Conservation (phyloP, 2,329 filamentous ascomycete species). For the Penicillium verrucosum region DNA sequence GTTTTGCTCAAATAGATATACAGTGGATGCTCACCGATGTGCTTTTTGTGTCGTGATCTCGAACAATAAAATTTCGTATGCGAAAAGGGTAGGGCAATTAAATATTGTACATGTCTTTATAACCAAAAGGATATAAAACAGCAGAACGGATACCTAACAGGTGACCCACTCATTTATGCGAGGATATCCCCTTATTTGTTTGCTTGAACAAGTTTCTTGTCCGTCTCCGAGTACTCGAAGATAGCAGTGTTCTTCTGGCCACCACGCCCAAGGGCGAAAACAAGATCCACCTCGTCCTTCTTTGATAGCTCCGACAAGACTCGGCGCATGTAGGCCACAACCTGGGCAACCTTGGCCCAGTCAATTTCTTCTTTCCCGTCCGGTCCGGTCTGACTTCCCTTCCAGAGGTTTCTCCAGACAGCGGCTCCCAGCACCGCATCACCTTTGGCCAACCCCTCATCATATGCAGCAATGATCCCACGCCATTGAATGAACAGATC, state of each 20-base stretch:
- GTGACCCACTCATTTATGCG: neutral
- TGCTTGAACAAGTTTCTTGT: constrained; percentile 40
- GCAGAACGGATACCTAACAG: neutral
- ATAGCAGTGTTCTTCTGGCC: constrained; percentile 34
- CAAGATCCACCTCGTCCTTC: constrained; percentile 53
- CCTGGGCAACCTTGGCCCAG: constrained; percentile 57
- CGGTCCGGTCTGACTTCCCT: constrained; percentile 55
- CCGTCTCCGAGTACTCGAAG: constrained; percentile 35
- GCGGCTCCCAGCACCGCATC: constrained; percentile 58
- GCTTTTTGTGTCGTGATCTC: neutral
- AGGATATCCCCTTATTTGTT: constrained; percentile 16
- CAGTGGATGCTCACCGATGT: neutral
- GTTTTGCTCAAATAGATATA: neutral
- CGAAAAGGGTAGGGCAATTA: constrained; percentile 2
- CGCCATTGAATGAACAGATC: constrained; percentile 94
- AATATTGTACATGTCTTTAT: constrained; percentile 16
- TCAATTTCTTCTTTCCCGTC: constrained; percentile 52
- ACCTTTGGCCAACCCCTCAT: constrained; percentile 46
- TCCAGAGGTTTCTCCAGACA: constrained; percentile 91
- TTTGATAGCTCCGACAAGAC: constrained; percentile 54
- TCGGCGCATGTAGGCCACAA: constrained; percentile 63
- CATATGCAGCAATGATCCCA: constrained; percentile 69
- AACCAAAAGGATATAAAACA: constrained; percentile 2
- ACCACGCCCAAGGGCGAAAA: constrained; percentile 48
- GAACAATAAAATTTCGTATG: neutral